Evolutionary conservation across 2,329 filamentous ascomycete genomes (phyloP), one percentile per base, ranked within the genome.

Genomic region (Colletotrichum liaoningense): DNA sequence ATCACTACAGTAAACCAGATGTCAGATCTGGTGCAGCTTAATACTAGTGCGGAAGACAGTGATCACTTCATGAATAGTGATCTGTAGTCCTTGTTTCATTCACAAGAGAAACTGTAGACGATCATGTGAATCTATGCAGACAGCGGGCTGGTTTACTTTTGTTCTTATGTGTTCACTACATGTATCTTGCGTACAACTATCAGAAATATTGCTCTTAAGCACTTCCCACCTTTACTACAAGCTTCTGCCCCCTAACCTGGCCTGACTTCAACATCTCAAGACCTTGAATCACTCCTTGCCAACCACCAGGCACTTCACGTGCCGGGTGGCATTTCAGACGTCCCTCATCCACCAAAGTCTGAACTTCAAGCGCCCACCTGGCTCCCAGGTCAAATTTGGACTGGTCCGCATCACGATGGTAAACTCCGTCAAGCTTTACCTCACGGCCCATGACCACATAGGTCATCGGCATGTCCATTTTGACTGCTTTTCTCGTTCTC

Each of bases 401-500:
- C 38, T 67, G 64, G 4, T 49, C 49, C 8, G 74, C 58, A 2
- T 14, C 24, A 4, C 38, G 66, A 3, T 58, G 19, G 46, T 74
- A 68, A 3, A 16, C n/a, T 2, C 19, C 19, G 1, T 46, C 14
- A 12, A 69, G 59, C 9, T 69, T 55, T 2, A 69, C 46, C 1
- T 69, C 66, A 2, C 19, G 22, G 11, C 75, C 75, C 22, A 74
- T n/a, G 1, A 54, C 62, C 56, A 77, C 75, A 54, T 66, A 79
- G 3, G 59, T 75, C 77, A 78, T 78, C 7, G 77, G 74, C 46
- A 69, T 71, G 19, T 78, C 76, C n/a, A 76, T 68, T 19, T 64
- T 57, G 4, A 80, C 75, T 4, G 77, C 76, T 2, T 66, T 73
- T 0, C 81, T 76, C 1, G 78, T 79, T 2, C 72, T 67, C 78